Evolutionary conservation across 2,329 filamentous ascomycete genomes (phyloP).

Genomic region (Aspergillus ibericus): DNA sequence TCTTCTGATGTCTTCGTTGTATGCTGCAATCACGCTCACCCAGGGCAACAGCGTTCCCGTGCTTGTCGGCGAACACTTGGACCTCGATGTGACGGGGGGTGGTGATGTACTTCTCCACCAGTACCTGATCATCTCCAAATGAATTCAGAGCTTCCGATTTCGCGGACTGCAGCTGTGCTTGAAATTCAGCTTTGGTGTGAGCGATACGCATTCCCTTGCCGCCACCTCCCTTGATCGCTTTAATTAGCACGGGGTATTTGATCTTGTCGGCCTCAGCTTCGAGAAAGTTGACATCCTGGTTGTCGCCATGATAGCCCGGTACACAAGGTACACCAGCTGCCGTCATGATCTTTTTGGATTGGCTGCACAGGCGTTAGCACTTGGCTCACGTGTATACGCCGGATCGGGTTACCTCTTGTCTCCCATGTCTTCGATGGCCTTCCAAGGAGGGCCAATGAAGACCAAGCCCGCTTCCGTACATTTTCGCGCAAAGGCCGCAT

Average conservation of each 20-base stretch:
- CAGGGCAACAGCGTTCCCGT: conserved; percentile 64
- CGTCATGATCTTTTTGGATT: conserved; percentile 95
- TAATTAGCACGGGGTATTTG: conserved; percentile 64
- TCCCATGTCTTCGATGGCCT: conserved; percentile 80
- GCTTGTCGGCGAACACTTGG: conserved; percentile 65
- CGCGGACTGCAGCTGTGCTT: conserved; percentile 61
- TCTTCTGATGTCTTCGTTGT: conserved; percentile 65
- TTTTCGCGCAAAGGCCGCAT: conserved; percentile 82
- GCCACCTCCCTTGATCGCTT: conserved; percentile 64
- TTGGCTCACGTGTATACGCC: not conserved
- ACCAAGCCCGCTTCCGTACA: conserved; percentile 87
- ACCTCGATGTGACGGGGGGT: conserved; percentile 67
- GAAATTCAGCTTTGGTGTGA: conserved; percentile 58
- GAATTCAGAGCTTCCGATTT: conserved; percentile 65
- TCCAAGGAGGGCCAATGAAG: conserved; percentile 85
- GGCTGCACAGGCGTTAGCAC: conserved; percentile 36
- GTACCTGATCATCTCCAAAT: conserved; percentile 66
- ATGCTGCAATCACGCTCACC: conserved; percentile 68
- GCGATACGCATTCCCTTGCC: conserved; percentile 71
- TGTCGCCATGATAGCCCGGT: conserved; percentile 86
- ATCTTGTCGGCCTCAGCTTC: conserved; percentile 72
- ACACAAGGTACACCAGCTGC: conserved; percentile 94
- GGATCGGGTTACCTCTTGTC: conserved; percentile 68
- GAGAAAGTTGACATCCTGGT: conserved; percentile 67
- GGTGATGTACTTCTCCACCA: conserved; percentile 68